Percentiles rank a stretch among this genome's conserved stretches.
Evolutionary conservation across 768 basidiomycete species (phyloP).

Genomic region (Termitomyces sp.): DNA sequence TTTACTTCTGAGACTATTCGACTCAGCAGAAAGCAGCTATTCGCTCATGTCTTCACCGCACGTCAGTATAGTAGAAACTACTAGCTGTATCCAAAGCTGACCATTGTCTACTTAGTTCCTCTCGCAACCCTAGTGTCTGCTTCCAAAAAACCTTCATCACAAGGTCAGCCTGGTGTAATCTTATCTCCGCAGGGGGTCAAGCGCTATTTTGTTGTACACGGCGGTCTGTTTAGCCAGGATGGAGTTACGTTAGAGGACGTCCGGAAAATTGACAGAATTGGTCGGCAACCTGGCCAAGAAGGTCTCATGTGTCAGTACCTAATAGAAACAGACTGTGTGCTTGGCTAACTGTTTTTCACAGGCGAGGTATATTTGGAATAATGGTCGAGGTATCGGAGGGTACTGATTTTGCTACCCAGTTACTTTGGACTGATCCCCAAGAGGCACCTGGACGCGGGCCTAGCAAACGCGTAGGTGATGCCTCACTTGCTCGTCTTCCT

Average conservation of each 20-base stretch:
- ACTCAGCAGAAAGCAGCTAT: conserved; percentile 47
- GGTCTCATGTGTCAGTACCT: conserved; percentile 84
- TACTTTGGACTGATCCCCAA: conserved; percentile 97
- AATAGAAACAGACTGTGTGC: not conserved
- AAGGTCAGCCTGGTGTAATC: conserved; percentile 47
- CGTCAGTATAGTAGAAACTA: conserved; percentile 41
- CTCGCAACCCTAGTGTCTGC: conserved; percentile 82
- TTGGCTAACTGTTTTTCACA: conserved; percentile 20
- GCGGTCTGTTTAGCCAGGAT: conserved; percentile 94
- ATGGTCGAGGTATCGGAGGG: not conserved
- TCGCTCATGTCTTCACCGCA: conserved; percentile 89
- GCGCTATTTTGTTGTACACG: conserved; percentile 93
- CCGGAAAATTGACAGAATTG: conserved; percentile 80
- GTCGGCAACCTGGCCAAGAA: conserved; percentile 88
- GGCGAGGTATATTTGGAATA: conserved; percentile 48
- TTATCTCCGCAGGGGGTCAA: conserved; percentile 78
- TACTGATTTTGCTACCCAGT: conserved; percentile 31
- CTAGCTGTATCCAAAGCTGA: not conserved
- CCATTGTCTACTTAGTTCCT: conserved; percentile 55
- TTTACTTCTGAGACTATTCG: not conserved
- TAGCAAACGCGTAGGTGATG: conserved; percentile 76
- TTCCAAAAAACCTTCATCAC: conserved; percentile 48
- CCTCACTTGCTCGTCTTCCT: conserved; percentile 3
- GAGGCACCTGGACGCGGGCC: conserved; percentile 85
- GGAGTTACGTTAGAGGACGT: conserved; percentile 93